Percentiles rank a stretch among this genome's conserved stretches.
These are phyloP conservation scores for Alternaria viburni DNA, from an alignment of 2,329 filamentous ascomycete genomes.

Conservation along the genomic window DNA sequence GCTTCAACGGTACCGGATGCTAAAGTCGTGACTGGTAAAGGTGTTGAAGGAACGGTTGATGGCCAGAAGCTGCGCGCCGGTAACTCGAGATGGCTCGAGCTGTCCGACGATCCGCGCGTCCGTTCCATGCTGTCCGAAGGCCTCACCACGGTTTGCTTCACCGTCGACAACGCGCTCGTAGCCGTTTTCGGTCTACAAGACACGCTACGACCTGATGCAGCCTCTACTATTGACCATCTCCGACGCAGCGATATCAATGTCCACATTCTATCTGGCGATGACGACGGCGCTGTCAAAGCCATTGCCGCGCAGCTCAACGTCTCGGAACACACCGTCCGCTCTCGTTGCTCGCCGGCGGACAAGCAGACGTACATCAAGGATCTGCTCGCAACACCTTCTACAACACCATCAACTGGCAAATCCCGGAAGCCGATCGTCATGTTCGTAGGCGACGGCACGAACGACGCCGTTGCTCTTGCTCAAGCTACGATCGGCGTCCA, in stretches of 20 bases:
- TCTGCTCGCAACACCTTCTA: conserved; percentile 19
- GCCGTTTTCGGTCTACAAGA: conserved; percentile 60
- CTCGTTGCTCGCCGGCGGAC: conserved; percentile 59
- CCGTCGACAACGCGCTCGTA: conserved; percentile 51
- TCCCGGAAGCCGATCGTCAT: conserved; percentile 55
- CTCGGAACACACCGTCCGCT: conserved; percentile 48
- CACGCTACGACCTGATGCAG: conserved; percentile 58
- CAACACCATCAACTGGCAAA: not conserved
- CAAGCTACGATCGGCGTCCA: conserved; percentile 74
- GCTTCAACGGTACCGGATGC: conserved; percentile 21
- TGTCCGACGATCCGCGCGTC: conserved; percentile 55
- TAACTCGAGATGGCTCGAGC: conserved; percentile 56
- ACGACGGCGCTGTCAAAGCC: conserved; percentile 55
- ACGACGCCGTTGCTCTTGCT: conserved; percentile 75
- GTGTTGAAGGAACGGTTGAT: conserved; percentile 50
- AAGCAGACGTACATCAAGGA: conserved; percentile 61
- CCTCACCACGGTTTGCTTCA: conserved; percentile 59
- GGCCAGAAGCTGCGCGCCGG: conserved; percentile 50
- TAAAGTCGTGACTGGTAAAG: conserved; percentile 51
- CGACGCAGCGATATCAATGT: conserved; percentile 54
- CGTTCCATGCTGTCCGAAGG: conserved; percentile 23
- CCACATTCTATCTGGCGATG: conserved; percentile 66
- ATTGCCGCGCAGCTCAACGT: conserved; percentile 51
- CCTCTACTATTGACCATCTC: conserved; percentile 59
- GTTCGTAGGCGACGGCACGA: conserved; percentile 82